Evolutionary conservation across 2,329 filamentous ascomycete species (phyloP).

Genomic region (Hypoxylon sp.): DNA sequence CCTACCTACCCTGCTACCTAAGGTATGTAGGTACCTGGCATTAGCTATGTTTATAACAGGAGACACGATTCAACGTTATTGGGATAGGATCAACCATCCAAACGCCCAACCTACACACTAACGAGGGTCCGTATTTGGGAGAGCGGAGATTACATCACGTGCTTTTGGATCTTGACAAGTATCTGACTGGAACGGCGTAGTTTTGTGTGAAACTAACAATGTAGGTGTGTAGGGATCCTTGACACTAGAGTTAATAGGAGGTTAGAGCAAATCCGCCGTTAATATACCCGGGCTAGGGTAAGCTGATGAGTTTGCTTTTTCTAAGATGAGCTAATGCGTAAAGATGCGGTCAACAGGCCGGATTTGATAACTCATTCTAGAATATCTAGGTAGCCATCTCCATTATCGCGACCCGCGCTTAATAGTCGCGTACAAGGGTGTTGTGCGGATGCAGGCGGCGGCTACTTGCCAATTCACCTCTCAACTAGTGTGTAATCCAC

Average conservation of each 20-base stretch:
- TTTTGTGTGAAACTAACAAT: not conserved
- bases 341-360: constrained; percentile 12
- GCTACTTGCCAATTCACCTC: not conserved
- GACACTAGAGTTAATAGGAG: constrained; percentile 10
- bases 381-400: not conserved
- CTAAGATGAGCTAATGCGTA: constrained; percentile 3
- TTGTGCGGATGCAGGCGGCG: not conserved
- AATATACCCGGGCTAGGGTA: not conserved
- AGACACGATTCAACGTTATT: not conserved
- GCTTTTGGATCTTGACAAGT: constrained; percentile 1
- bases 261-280: constrained; percentile 1
- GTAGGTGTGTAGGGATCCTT: constrained; percentile 21
- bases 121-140: constrained; percentile 9
- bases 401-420: not conserved
- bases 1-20: too few relatives aligned
- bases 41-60: not conserved
- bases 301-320: constrained; percentile 23
- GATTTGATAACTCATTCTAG: constrained; percentile 10
- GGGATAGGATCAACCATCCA: constrained; percentile 13
- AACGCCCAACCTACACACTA: constrained; percentile 4
- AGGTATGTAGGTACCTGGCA: not conserved
- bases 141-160: constrained; percentile 9
- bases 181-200: not conserved
- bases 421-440: not conserved
- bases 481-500: not conserved